phyloP scores from a whole-genome alignment of 495 filamentous ascomycete genomes.

The Penicillium odoratum region DNA sequence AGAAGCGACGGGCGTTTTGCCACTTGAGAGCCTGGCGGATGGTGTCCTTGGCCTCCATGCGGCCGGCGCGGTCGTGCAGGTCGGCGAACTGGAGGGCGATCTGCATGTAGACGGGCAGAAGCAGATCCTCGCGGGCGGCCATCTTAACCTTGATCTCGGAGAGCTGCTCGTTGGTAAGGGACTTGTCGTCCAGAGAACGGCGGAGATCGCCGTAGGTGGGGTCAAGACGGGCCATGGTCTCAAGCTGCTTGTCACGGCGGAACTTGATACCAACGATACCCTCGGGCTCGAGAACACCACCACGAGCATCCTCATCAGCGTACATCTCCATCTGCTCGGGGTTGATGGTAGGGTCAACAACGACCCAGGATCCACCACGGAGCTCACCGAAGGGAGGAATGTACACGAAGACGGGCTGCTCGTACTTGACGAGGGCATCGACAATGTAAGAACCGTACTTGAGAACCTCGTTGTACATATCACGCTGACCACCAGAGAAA shows the following conservation, averaged over 20 bases:
- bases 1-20: conserved; percentile 93
- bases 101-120: conserved; percentile 90
- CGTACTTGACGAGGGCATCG: conserved; percentile 94
- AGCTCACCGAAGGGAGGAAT: conserved; percentile 96
- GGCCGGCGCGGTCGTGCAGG: conserved; percentile 93
- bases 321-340: conserved; percentile 98
- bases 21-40: conserved; percentile 83
- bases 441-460: conserved; percentile 99
- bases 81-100: conserved; percentile 94
- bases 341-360: conserved; percentile 98
- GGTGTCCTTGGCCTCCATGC: conserved; percentile 95
- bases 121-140: conserved; percentile 80
- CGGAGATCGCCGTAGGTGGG: conserved; percentile 78
- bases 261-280: conserved; percentile 99
- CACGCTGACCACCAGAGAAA: conserved; percentile 98
- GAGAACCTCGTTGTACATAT: conserved; percentile 99
- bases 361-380: conserved; percentile 98
- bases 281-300: conserved; percentile 96
- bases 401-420: conserved; percentile 98
- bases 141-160: conserved; percentile 81
- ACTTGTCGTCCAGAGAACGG: conserved; percentile 67
- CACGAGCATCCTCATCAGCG: conserved; percentile 91
- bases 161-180: conserved; percentile 69
- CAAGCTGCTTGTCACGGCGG: conserved; percentile 93
- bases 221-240: conserved; percentile 96